Evolutionary conservation across 352 stramenopile species (phyloP), one percentile per base, ranked within the genome.

Genomic region (Thalassiosira mediterranea): DNA sequence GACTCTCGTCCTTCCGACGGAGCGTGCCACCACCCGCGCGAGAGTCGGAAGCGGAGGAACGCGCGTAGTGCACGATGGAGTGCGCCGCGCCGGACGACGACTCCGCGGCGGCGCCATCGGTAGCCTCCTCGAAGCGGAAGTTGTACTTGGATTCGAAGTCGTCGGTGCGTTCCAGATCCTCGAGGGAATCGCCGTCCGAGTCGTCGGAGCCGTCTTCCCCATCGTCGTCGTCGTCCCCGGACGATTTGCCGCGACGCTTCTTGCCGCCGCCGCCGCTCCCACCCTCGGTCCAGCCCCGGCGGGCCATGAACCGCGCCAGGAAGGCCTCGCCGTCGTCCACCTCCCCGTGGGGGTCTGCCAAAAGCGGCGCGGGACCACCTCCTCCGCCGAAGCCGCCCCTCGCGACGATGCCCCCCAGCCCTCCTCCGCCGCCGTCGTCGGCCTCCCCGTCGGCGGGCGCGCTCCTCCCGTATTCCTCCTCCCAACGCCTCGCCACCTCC

Each of bases 81-180:
- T 96, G 86, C 21, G 93, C 72, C 70, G 86, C 84, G 37, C 86
- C 86, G 37, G 83, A 87, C 51, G 40, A 21, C 37, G 29, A 51
- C 3, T 29, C 29, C 0, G 56, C 37, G 11, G 57, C 31, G 48
- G 90, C 37, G 37, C 15, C 8, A 15, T 44, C 37, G 31, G 90
- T 94, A 52, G 96, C 95, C 83, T 99, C 95, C 85, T 99, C 97
- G 76, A 98, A 99, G 17, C 97, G 95, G 79, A 99, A 99, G 83
- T 99, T 99, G 90, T 99, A 99, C 37, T 96, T 94, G 67, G 96
- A 93, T 83, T 99, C 97, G 84, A 98, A 99, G 23, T 96, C 92
- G 67, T 99, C 97, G 8, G 94, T 95, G 53, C 95, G 93, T 44
- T 99, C 95, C 15, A 98, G 74, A 60, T 94, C 94, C 49, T 90